Evolutionary conservation across 306 rosid species (phyloP).

Genomic region (Parietaria judaica): DNA sequence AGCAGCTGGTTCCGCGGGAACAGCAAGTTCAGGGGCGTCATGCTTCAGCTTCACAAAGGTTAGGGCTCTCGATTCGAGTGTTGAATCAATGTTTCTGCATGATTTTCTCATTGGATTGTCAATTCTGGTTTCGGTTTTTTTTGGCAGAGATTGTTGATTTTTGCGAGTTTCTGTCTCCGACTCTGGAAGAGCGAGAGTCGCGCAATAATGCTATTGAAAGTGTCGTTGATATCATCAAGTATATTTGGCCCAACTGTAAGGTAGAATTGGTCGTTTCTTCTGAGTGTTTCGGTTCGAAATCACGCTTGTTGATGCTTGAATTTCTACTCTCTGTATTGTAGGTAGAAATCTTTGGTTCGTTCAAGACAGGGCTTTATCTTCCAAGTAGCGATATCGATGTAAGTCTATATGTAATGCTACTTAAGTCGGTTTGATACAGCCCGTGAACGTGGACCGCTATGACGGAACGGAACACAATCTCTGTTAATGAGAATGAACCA

Average conservation of each 20-base stretch:
- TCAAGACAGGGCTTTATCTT: conserved; percentile 89
- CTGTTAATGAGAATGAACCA: too few species aligned
- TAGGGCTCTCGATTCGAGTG: not conserved
- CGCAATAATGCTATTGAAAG: conserved; percentile 59
- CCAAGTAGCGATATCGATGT: conserved; percentile 94
- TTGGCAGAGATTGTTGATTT: conserved; percentile 79
- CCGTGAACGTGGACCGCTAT: not conserved
- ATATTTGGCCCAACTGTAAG: conserved; percentile 85
- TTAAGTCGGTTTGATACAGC: not conserved
- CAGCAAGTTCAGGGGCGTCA: conserved; percentile 64
- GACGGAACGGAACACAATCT: too few species aligned
- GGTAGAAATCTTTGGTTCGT: conserved; percentile 97
- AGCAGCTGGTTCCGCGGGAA: conserved; percentile 77
- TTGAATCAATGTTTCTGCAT: not conserved
- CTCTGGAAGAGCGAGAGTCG: conserved; percentile 61
- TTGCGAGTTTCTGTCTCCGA: conserved; percentile 84
- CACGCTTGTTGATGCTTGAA: not conserved
- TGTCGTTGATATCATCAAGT: conserved; percentile 64
- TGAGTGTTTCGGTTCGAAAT: not conserved
- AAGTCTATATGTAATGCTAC: not conserved
- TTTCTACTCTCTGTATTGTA: conserved; percentile 27
- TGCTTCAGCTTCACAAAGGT: conserved; percentile 99
- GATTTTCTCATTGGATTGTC: not conserved
- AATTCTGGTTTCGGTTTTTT: not conserved
- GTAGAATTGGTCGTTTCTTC: conserved; percentile 26